Evolutionary conservation across 2,329 filamentous ascomycete species (phyloP).

Genomic region (Bipolaris sorokiniana): DNA sequence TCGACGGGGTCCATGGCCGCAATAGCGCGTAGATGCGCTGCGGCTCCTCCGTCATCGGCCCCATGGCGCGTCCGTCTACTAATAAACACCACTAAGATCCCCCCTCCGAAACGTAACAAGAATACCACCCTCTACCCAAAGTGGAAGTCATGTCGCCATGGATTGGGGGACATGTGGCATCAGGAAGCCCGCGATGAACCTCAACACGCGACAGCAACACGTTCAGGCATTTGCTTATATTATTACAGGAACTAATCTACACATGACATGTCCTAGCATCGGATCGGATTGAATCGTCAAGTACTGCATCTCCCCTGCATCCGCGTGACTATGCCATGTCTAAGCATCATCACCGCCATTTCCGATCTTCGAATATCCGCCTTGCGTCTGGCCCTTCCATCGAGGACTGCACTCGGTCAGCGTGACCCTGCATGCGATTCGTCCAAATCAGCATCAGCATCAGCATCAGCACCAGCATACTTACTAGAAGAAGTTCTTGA

Average conservation of each 20-base stretch:
- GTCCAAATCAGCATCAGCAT: not conserved
- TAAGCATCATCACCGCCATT: constrained; percentile 9
- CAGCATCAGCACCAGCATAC: constrained; percentile 6
- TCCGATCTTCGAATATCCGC: constrained; percentile 28
- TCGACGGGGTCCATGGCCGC: not conserved
- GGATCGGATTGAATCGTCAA: not conserved
- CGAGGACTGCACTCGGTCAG: constrained; percentile 35
- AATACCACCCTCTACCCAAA: constrained; percentile 19
- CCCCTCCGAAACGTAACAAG: constrained; percentile 32
- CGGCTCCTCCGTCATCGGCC: constrained; percentile 28
- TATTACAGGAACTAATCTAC: constrained; percentile 1
- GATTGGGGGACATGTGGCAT: not conserved
- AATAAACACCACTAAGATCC: constrained; percentile 32
- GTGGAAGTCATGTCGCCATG: not conserved
- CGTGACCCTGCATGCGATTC: constrained; percentile 5
- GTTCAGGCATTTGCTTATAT: not conserved
- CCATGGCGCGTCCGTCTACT: constrained; percentile 17
- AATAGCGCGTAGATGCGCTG: not conserved
- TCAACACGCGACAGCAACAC: not conserved
- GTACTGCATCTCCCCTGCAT: not conserved
- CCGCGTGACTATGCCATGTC: not conserved
- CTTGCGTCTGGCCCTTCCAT: constrained; percentile 29
- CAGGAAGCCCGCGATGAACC: not conserved
- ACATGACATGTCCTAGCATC: not conserved
- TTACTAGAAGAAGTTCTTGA: constrained; percentile 61